Percentiles rank a stretch among this genome's conserved stretches.
These are phyloP conservation scores for Venturiaceae sp. DNA, from an alignment of 2,329 filamentous ascomycete species.

Conservation along the genomic window DNA sequence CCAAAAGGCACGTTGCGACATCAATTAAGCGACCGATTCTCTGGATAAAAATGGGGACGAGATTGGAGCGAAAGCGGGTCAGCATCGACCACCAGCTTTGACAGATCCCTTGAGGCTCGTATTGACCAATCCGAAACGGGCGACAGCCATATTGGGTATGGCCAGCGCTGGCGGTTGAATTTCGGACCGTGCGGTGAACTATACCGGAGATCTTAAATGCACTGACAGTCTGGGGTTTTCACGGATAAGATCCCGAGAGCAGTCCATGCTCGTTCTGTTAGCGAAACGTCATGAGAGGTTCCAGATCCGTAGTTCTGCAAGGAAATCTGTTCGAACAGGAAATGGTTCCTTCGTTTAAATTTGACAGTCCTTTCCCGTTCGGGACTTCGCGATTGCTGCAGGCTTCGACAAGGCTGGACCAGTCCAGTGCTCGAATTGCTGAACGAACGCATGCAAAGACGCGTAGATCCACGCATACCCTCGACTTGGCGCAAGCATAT, in stretches of 20 bases:
- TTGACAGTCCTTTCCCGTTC: background rate
- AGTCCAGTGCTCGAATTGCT: background rate
- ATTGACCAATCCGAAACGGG: background rate
- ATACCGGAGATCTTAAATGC: too few relatives aligned
- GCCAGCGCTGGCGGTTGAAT: background rate
- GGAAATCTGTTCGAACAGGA: too few relatives aligned
- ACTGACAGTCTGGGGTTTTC: too few relatives aligned
- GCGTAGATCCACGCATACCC: background rate
- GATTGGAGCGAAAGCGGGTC: background rate
- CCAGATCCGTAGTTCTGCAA: too few relatives aligned
- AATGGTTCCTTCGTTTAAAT: too few relatives aligned
- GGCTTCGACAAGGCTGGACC: background rate
- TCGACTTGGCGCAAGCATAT: background rate
- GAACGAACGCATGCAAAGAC: background rate
- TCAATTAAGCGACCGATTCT: background rate
- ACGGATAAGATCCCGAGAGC: too few relatives aligned
- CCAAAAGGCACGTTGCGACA: background rate
- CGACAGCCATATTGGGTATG: background rate
- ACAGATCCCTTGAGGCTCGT: background rate
- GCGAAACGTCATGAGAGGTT: background rate
- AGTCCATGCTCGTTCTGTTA: background rate
- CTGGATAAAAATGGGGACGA: background rate
- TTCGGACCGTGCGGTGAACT: background rate
- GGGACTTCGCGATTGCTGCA: background rate
- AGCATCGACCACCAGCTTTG: background rate